Percentiles rank a stretch among this genome's conserved stretches.
Conservation (phyloP, 768 basidiomycete genomes). For the Dendrothele bispora region DNA sequence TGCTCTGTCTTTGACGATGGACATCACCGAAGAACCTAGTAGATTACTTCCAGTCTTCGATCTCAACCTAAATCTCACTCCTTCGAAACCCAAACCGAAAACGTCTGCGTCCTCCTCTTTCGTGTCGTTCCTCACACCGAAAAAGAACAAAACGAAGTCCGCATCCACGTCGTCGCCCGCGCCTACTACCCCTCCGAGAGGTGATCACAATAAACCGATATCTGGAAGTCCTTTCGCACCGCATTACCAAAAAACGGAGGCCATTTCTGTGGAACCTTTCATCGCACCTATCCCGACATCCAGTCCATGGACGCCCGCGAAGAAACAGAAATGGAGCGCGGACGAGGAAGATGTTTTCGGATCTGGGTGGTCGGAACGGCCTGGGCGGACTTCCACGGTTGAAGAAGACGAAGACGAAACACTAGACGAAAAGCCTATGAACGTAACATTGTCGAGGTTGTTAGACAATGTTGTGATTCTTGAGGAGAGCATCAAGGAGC, state of each 20-base stretch:
- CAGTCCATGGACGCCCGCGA: conserved; percentile 64
- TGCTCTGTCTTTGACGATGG: conserved; percentile 74
- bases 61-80: conserved; percentile 29
- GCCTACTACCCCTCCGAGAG: conserved; percentile 45
- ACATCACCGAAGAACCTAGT: conserved; percentile 52
- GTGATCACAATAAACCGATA: conserved; percentile 36
- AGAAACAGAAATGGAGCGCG: conserved; percentile 46
- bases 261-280: conserved; percentile 72
- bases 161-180: conserved; percentile 29
- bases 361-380: conserved; percentile 46
- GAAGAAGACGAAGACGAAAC: conserved; percentile 26
- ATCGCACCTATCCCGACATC: conserved; percentile 56
- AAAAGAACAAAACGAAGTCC: conserved; percentile 54
- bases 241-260: conserved; percentile 79
- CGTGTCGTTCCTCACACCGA: conserved; percentile 79
- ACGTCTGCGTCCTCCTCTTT: conserved; percentile 57
- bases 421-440: conserved; percentile 30
- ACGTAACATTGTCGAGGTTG: conserved; percentile 76
- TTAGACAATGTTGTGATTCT: conserved; percentile 94
- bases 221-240: conserved; percentile 78
- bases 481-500: conserved; percentile 94
- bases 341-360: conserved; percentile 76
- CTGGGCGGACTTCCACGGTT: conserved; percentile 15
- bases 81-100: conserved; percentile 50
- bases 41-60: conserved; percentile 25